phyloP scores from a whole-genome alignment of 2,329 filamentous ascomycete species.

The Parascedosporium putredinis region DNA sequence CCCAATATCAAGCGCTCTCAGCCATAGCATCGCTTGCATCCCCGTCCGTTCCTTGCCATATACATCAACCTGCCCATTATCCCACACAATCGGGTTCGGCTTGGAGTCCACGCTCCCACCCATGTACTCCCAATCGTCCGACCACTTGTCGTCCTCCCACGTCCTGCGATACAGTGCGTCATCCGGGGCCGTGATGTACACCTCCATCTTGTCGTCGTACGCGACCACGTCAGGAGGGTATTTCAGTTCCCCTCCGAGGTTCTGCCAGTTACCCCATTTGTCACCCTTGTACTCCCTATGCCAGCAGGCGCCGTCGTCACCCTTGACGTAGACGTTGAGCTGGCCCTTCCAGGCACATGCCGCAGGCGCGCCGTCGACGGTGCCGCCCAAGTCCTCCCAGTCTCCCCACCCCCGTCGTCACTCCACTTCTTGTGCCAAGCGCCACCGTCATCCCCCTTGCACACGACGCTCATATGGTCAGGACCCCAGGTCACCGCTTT shows the following conservation, averaged over 20 bases:
- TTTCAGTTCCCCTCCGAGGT: constrained; percentile 14
- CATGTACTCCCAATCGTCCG: constrained; percentile 18
- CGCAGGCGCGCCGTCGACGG: constrained; percentile 12
- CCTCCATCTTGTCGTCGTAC: constrained; percentile 14
- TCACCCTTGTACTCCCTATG: constrained; percentile 14
- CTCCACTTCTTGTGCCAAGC: constrained; percentile 14
- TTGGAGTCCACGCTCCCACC: constrained; percentile 17
- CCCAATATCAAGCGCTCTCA: no score
- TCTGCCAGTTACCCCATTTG: constrained; percentile 14
- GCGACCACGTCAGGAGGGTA: constrained; percentile 14
- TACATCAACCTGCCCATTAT: constrained; percentile 13
- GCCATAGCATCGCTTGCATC: constrained; percentile 12
- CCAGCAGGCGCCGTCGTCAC: constrained; percentile 15
- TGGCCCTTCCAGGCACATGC: constrained; percentile 13
- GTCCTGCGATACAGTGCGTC: constrained; percentile 13
- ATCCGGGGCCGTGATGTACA: constrained; percentile 14
- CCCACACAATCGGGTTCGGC: constrained; percentile 12
- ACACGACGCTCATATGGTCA: constrained; percentile 17
- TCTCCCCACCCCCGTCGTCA: constrained; percentile 11
- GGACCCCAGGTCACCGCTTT: constrained; percentile 16
- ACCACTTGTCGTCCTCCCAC: constrained; percentile 13
- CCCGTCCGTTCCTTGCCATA: constrained; percentile 13
- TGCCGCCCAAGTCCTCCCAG: constrained; percentile 14
- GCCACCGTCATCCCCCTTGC: constrained; percentile 15
- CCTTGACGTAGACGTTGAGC: constrained; percentile 14